Evolutionary conservation across 2,329 filamentous ascomycete genomes (phyloP).

Genomic region (Penicillium sp.): DNA sequence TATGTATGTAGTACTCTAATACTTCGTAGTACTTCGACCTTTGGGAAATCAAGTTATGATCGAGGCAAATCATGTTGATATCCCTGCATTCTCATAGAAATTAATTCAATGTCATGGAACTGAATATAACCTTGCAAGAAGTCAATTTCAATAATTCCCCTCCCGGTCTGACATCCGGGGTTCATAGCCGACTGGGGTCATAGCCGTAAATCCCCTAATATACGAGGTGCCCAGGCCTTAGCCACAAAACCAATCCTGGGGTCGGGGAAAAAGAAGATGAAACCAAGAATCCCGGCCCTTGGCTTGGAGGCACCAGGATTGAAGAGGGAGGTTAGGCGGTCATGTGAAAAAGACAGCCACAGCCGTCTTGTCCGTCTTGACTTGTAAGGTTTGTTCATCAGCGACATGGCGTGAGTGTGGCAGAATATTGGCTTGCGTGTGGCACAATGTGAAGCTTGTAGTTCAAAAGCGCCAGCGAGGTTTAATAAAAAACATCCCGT

Average conservation of each 20-base stretch:
- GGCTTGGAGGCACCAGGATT: background rate
- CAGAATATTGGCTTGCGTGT: constrained; percentile 3
- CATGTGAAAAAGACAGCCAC: background rate
- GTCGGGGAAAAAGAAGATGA: background rate
- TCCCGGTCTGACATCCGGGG: background rate
- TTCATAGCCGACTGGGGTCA: background rate
- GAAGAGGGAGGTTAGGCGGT: background rate
- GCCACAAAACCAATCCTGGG: background rate
- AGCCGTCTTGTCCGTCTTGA: background rate
- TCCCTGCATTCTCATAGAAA: too few relatives aligned
- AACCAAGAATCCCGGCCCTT: background rate
- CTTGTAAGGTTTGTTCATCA: background rate
- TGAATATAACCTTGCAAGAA: too few relatives aligned
- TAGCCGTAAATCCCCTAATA: background rate
- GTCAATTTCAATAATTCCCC: background rate
- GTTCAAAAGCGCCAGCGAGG: background rate
- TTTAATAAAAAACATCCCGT: constrained; percentile 1
- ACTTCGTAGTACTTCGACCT: background rate
- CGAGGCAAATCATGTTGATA: background rate
- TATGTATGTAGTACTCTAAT: background rate
- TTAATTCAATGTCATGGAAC: too few relatives aligned
- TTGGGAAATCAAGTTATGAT: background rate
- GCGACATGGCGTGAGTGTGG: constrained; percentile 15
- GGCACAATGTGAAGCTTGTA: background rate
- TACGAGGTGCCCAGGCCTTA: constrained; percentile 1